Conservation (phyloP, 116 monocot genomes). For the Dioscorea cayenensis region DNA sequence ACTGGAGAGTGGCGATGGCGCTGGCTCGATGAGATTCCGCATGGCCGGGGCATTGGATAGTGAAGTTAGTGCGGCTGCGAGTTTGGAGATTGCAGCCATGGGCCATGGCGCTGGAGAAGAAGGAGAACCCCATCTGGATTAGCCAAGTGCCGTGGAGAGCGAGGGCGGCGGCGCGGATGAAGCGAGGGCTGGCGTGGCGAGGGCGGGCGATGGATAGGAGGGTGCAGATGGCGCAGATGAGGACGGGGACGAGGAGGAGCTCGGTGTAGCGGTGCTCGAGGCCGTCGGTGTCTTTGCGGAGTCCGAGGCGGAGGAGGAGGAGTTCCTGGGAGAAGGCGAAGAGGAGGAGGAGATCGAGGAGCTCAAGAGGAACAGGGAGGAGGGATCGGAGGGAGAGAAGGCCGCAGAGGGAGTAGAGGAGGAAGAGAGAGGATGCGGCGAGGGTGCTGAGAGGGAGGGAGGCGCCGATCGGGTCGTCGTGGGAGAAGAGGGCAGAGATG, state of each 20-base stretch:
- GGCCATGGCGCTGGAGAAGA: constrained; percentile 66
- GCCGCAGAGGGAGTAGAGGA: constrained; percentile 32
- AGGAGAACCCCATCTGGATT: constrained; percentile 83
- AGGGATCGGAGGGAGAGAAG: constrained; percentile 30
- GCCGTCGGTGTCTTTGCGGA: constrained; percentile 26
- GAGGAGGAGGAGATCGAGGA: constrained; percentile 47
- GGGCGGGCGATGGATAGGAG: constrained; percentile 31
- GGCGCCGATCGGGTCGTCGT: constrained; percentile 18
- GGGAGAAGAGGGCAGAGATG: constrained; percentile 2
- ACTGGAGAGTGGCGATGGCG: constrained; percentile 79
- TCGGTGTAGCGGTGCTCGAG: constrained; percentile 75
- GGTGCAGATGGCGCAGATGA: constrained; percentile 40
- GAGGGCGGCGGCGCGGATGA: constrained; percentile 52
- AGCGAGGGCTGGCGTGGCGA: constrained; percentile 22
- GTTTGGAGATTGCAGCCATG: constrained; percentile 53
- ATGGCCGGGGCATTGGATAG: constrained; percentile 56
- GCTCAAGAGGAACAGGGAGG: constrained; percentile 27
- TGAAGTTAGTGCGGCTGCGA: constrained; percentile 37
- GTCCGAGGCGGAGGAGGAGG: constrained; percentile 41
- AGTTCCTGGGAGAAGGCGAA: constrained; percentile 36
- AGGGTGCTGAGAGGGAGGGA: constrained; percentile 13
- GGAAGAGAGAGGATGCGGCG: constrained; percentile 18
- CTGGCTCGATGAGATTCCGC: constrained; percentile 56
- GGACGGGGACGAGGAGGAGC: constrained; percentile 56
- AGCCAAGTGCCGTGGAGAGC: constrained; percentile 85